These are phyloP conservation scores for Lyophyllum shimeji DNA, from an alignment of 768 basidiomycete genomes.

Conservation along the genomic window DNA sequence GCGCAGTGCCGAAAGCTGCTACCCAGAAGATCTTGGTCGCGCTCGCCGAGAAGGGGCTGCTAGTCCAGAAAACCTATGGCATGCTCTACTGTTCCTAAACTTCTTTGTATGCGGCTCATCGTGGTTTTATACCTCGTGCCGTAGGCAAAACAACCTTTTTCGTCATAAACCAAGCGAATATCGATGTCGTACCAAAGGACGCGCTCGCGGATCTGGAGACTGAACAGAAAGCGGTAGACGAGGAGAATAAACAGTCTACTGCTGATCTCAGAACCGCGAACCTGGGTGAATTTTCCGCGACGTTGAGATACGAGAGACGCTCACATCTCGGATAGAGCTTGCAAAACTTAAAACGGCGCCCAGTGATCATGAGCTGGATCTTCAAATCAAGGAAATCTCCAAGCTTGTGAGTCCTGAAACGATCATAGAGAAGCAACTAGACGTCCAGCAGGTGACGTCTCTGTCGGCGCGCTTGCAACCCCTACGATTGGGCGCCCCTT, in stretches of 20 bases:
- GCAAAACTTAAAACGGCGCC: constrained; percentile 60
- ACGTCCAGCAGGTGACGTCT: constrained; percentile 43
- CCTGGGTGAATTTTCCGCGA: constrained; percentile 34
- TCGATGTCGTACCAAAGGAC: constrained; percentile 62
- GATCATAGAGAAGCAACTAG: constrained; percentile 5
- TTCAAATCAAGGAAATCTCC: constrained; percentile 49
- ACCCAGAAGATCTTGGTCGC: constrained; percentile 81
- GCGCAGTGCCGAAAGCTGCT: constrained; percentile 79
- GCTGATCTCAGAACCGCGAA: constrained; percentile 50
- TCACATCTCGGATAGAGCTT: constrained; percentile 50
- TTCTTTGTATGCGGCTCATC: constrained; percentile 10
- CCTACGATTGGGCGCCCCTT: constrained; percentile 63
- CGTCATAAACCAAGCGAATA: constrained; percentile 76
- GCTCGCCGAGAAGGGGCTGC: constrained; percentile 82
- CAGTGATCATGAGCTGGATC: constrained; percentile 65
- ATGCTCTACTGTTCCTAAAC: constrained; percentile 15
- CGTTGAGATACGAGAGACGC: constrained; percentile 16
- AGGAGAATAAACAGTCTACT: constrained; percentile 54
- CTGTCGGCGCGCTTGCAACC: constrained; percentile 54
- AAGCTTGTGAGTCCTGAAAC: constrained; percentile 43
- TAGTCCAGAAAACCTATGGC: constrained; percentile 86
- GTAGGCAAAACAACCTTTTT: constrained; percentile 86
- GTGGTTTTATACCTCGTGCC: constrained; percentile 1
- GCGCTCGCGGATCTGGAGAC: constrained; percentile 59
- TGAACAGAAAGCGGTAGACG: constrained; percentile 56